Percentiles rank a stretch among this genome's conserved stretches.
These are phyloP conservation scores for Chaetomium strumarium DNA, from an alignment of 2,329 filamentous ascomycete genomes.

Conservation along the genomic window DNA sequence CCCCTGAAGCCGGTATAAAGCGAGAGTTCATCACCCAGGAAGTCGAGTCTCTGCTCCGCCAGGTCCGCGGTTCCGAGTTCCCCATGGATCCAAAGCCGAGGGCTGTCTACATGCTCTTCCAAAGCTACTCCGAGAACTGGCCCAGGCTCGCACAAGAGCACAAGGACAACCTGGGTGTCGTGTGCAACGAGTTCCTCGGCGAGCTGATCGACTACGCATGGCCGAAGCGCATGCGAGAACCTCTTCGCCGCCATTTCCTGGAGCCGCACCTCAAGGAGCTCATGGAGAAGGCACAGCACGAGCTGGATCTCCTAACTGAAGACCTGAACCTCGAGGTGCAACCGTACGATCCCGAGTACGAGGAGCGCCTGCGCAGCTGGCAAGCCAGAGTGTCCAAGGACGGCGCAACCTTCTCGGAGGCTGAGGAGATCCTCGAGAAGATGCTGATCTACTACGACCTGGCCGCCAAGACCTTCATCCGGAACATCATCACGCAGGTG, in stretches of 20 bases:
- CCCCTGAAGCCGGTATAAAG: slow-evolving; percentile 34
- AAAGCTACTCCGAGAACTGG: slow-evolving; percentile 49
- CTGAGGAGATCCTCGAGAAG: slow-evolving; percentile 49
- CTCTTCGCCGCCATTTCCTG: slow-evolving; percentile 43
- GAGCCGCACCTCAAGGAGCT: slow-evolving; percentile 44
- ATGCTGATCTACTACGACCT: slow-evolving; percentile 53
- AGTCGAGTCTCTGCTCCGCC: slow-evolving; percentile 43
- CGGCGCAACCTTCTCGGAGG: slow-evolving; percentile 43
- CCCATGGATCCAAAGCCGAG: slow-evolving; percentile 48
- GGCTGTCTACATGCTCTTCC: slow-evolving; percentile 49
- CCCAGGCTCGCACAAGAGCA: slow-evolving; percentile 47
- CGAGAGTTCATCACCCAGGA: slow-evolving; percentile 43
- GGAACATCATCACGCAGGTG: slow-evolving; percentile 48
- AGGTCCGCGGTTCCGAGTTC: slow-evolving; percentile 48
- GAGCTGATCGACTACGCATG: slow-evolving; percentile 47
- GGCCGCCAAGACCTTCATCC: slow-evolving; percentile 46
- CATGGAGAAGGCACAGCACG: slow-evolving; percentile 41
- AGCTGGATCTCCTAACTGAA: slow-evolving; percentile 41
- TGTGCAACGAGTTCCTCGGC: slow-evolving; percentile 48
- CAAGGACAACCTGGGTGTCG: slow-evolving; percentile 49
- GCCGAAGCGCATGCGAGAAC: slow-evolving; percentile 47
- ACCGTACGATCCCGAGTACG: slow-evolving; percentile 49
- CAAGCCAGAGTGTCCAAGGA: slow-evolving; percentile 38
- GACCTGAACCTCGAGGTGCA: slow-evolving; percentile 49
- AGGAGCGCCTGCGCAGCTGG: slow-evolving; percentile 45